Conservation (phyloP, 2,329 filamentous ascomycete genomes). For the Blastomyces parvus region DNA sequence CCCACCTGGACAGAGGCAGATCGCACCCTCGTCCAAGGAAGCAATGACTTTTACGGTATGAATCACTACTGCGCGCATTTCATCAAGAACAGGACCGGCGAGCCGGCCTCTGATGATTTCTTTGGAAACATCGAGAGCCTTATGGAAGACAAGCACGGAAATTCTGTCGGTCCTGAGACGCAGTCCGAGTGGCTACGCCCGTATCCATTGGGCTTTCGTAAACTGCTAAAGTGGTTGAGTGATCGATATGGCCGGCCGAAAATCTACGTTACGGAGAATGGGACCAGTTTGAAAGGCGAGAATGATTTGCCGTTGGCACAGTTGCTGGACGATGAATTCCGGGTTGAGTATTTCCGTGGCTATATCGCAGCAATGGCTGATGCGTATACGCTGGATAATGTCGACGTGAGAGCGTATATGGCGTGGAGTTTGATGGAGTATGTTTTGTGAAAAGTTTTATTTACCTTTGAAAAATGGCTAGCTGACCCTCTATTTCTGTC, state of each 20-base stretch:
- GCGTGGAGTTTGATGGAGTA: conserved; percentile 81
- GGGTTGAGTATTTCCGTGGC: conserved; percentile 65
- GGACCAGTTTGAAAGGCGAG: conserved; percentile 74
- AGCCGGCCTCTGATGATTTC: conserved; percentile 56
- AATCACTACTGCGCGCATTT: conserved; percentile 90
- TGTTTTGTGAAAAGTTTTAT: conserved; percentile 23
- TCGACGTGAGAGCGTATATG: conserved; percentile 70
- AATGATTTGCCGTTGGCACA: conserved; percentile 61
- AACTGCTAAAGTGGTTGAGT: conserved; percentile 66
- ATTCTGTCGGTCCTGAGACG: conserved; percentile 70
- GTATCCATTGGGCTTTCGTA: conserved; percentile 64
- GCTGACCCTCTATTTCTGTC: conserved; percentile 9
- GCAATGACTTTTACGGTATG: conserved; percentile 91
- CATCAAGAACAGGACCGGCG: conserved; percentile 60
- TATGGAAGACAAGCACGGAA: conserved; percentile 60
- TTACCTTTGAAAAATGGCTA: neutral
- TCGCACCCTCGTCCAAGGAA: conserved; percentile 63
- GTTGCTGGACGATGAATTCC: conserved; percentile 73
- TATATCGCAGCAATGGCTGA: conserved; percentile 70
- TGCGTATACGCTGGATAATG: conserved; percentile 61
- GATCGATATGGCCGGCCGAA: conserved; percentile 65
- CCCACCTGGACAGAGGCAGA: conserved; percentile 67
- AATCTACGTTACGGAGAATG: conserved; percentile 85
- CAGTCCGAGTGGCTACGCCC: conserved; percentile 74
- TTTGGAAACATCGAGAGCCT: conserved; percentile 66